Percentiles rank a stretch among this genome's conserved stretches.
These are phyloP conservation scores for Bruguiera parviflora DNA, from an alignment of 345 rosid genomes.

Conservation along the genomic window DNA sequence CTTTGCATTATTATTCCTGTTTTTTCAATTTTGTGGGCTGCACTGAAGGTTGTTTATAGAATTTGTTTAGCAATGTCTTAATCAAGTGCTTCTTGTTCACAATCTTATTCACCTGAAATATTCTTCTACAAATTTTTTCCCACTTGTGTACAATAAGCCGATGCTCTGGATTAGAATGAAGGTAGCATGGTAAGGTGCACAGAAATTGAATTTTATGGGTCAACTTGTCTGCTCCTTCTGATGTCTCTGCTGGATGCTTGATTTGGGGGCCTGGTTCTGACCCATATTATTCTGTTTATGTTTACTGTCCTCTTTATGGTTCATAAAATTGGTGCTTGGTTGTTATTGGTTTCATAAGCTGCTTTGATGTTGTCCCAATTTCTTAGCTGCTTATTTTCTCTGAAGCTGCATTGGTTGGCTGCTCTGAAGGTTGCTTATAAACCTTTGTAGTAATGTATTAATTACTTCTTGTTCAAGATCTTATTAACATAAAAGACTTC, in stretches of 20 bases:
- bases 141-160: conserved; percentile 39
- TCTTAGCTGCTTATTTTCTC: not conserved
- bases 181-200: conserved; percentile 56
- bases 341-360: not conserved
- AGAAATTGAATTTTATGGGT: conserved; percentile 27
- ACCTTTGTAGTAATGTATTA: not conserved
- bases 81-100: not conserved
- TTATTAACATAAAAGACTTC: no score
- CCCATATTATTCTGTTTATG: conserved; percentile 19
- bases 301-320: not conserved
- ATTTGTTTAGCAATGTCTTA: not conserved
- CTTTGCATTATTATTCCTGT: not conserved
- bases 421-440: not conserved
- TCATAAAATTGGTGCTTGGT: not conserved
- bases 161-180: conserved; percentile 54
- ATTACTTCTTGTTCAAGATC: no score
- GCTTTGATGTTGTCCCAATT: not conserved
- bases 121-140: no score
- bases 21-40: not conserved
- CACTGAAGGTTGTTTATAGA: not conserved
- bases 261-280: conserved; percentile 35
- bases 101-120: not conserved
- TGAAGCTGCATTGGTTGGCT: not conserved
- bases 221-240: conserved; percentile 44
- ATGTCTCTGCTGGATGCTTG: conserved; percentile 17